Base-by-base conservation (phyloP, 495 filamentous ascomycete genomes). In the Talaromyces wortmannii region DNA sequence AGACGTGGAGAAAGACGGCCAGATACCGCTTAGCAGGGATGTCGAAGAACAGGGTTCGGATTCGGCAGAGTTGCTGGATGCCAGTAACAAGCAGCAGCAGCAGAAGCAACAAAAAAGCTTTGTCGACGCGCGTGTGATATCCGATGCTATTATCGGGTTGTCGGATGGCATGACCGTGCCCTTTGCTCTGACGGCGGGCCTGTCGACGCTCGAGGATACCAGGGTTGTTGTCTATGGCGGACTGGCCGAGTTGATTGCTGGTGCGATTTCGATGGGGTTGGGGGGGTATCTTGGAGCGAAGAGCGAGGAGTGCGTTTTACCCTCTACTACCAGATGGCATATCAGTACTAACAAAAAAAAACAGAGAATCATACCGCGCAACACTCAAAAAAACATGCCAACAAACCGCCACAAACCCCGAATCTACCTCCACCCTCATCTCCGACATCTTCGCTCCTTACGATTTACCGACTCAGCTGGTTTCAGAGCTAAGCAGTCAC, bases 201-300 rank as follows among this genome's bases (percentile, higher is more conserved):
- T 83, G 16, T 82, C 78, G 11, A 71, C 79, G 0, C 61, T 81
- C 46, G 75, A 76, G 0, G 73, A 80, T 57, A 80, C 81, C 40
- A 75, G 75, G 44, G 71, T 82, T 0, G 81, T 83, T 6, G 74
- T 82, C n/a, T 78, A 79, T 59, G 81, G 78, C 30, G 81, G 81
- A 16, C 60, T 82, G 50, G 81, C 81, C 5, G 81, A 83, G 60
- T 63, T 83, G 18, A 79, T 80, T 55, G 80, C 80, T 1, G 81
- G 81, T 29, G 78, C 79, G 17, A 79, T 83, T 52, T 81, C 78
- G 6, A 83, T 83, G 79, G 80, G 79, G 3, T 57, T 83, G 40
- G 81, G 81, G 49, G 81, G 81, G 29, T 73, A 83, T 59, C 73
- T 94, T 3, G 86, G 86, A 11, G 85, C 88, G 0, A 83, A 84